Evolutionary conservation across 139 green algal genomes (phyloP).

Genomic region (Zygnema circumcarinatum): DNA sequence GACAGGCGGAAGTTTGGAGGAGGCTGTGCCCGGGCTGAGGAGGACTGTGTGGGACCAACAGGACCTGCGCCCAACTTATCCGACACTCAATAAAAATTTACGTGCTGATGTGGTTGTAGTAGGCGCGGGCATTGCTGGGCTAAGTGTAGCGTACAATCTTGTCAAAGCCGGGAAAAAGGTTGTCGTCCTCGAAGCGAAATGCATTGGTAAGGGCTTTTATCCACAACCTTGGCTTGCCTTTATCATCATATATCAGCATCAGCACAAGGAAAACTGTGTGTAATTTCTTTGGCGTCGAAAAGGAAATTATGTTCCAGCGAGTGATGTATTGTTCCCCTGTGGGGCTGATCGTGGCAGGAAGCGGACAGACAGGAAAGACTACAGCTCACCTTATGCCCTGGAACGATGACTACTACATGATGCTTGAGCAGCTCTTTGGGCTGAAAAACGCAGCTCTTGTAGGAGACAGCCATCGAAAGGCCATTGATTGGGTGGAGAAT

Average conservation of each 20-base stretch:
- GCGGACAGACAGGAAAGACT: conserved; percentile 72
- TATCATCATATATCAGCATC: not conserved
- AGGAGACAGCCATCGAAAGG: conserved; percentile 63
- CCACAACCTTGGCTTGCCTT: not conserved
- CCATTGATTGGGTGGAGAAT: conserved; percentile 69
- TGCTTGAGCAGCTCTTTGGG: conserved; percentile 65
- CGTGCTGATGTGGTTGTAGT: conserved; percentile 47
- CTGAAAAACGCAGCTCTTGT: conserved; percentile 63
- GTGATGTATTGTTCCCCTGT: not conserved
- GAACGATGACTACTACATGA: conserved; percentile 71
- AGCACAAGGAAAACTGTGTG: not conserved
- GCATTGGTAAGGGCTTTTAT: conserved; percentile 24
- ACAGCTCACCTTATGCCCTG: conserved; percentile 73
- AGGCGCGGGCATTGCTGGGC: conserved; percentile 42
- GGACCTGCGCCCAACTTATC: conserved; percentile 21
- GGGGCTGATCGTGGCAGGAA: conserved; percentile 18
- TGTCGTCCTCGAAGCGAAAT: not conserved
- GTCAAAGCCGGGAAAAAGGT: conserved; percentile 2
- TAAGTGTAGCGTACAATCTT: conserved; percentile 45
- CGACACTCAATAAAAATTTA: not conserved
- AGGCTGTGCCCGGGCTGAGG: conserved; percentile 15
- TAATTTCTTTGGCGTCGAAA: not conserved
- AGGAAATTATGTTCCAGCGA: not conserved
- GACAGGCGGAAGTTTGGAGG: not conserved
- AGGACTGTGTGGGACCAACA: conserved; percentile 45